phyloP scores from a whole-genome alignment of 768 basidiomycete genomes.

The Calocybe cyanea region DNA sequence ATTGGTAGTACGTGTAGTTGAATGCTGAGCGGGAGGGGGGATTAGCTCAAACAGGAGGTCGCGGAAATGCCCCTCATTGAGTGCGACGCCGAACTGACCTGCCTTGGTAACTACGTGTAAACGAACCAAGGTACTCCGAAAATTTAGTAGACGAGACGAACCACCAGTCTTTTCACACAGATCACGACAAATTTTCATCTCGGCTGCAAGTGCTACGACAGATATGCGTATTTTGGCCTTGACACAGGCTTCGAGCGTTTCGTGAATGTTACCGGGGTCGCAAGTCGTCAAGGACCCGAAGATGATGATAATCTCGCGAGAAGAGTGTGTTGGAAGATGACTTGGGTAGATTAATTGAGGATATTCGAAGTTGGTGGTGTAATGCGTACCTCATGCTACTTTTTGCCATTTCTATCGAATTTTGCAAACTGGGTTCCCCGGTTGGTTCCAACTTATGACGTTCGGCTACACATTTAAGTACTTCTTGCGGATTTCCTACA shows the following conservation, averaged over 20 bases:
- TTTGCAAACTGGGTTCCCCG: slow-evolving; percentile 95
- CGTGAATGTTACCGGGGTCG: slow-evolving; percentile 95
- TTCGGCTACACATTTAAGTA: slow-evolving; percentile 81
- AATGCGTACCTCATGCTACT: slow-evolving; percentile 81
- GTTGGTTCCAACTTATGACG: slow-evolving; percentile 84
- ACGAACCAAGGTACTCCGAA: background rate
- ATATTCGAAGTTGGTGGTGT: background rate
- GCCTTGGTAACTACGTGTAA: slow-evolving; percentile 7
- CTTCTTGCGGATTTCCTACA: slow-evolving; percentile 92
- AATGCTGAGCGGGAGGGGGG: slow-evolving; percentile 85
- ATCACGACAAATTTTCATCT: slow-evolving; percentile 96
- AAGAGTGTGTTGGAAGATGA: slow-evolving; percentile 96
- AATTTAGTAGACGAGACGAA: slow-evolving; percentile 29
- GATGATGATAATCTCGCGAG: slow-evolving; percentile 89
- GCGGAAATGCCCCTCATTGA: slow-evolving; percentile 97
- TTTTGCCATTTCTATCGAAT: slow-evolving; percentile 95
- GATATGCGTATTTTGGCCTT: slow-evolving; percentile 86
- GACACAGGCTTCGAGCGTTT: slow-evolving; percentile 84
- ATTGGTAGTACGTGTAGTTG: slow-evolving; percentile 41
- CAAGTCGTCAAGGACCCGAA: slow-evolving; percentile 96
- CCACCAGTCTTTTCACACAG: slow-evolving; percentile 91
- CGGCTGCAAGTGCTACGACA: slow-evolving; percentile 91
- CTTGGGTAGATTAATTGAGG: slow-evolving; percentile 35
- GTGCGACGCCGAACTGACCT: slow-evolving; percentile 93
- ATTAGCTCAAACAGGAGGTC: slow-evolving; percentile 95